Evolutionary conservation across 768 basidiomycete species (phyloP), one percentile per base, ranked within the genome.

Genomic region (Tephrocybe rancida): DNA sequence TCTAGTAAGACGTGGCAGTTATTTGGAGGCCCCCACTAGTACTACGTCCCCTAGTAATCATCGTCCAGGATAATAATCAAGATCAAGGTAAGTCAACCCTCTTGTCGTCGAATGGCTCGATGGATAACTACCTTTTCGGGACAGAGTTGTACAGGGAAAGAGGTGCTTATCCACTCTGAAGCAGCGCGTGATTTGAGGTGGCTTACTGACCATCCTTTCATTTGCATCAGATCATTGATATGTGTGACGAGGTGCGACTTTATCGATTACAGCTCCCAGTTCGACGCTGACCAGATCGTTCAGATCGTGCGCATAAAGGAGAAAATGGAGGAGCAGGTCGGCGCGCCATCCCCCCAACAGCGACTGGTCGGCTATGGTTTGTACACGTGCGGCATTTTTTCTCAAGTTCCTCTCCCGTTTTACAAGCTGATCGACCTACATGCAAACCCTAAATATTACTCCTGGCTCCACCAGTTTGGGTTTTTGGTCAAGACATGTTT

Each of bases 321-420:
- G 81, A 91, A 92, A 70, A 93, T 98, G 9, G 96, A 98, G 70
- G 95, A 98, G 76, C 95, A 98, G 74, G 95, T 93, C 5, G 96
- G 96, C 59, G 96, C 98, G 35, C 96, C 96, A 21, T 96, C 96
- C 56, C 91, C 80, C 37, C 96, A 98, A 70, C 96, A 98, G 70
- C 85, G 96, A 52, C 72, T 98, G 64, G 98, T 98, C 68, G n/a
- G n/a, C n/a, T n/a, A n/a, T n/a, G n/a, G n/a, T n/a, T n/a, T n/a
- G n/a, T n/a, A n/a, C n/a, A n/a, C n/a, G n/a, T n/a, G n/a, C n/a
- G n/a, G n/a, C n/a, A n/a, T n/a, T n/a, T n/a, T n/a, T n/a, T n/a
- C n/a, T n/a, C n/a, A n/a, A n/a, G n/a, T n/a, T n/a, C n/a, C n/a
- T n/a, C n/a, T n/a, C n/a, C n/a, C n/a, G n/a, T n/a, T n/a, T n/a